Evolutionary conservation across 2,329 filamentous ascomycete species (phyloP), one percentile per base, ranked within the genome.

Genomic region (Arachnopeziza araneosa): DNA sequence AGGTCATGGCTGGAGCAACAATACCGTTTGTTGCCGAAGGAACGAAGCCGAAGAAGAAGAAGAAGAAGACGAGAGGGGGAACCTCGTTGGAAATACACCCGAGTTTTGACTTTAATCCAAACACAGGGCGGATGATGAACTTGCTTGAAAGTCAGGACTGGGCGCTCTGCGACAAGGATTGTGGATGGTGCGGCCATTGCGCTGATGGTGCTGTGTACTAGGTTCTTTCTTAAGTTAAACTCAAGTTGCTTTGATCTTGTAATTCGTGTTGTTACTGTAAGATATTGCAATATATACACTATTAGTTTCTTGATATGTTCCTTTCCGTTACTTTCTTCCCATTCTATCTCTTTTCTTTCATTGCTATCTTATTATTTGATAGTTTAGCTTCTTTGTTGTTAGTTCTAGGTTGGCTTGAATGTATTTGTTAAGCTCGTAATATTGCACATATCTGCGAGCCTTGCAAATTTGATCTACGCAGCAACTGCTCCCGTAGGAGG

Each of bases 391-490:
- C n/a, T n/a, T n/a, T n/a, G n/a, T n/a, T n/a, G n/a, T n/a, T n/a
- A n/a, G n/a, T n/a, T n/a, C n/a, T n/a, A n/a, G n/a, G n/a, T n/a
- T n/a, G n/a, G n/a, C n/a, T n/a, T n/a, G n/a, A n/a, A n/a, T n/a
- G n/a, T n/a, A n/a, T n/a, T n/a, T n/a, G n/a, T n/a, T n/a, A n/a
- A n/a, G n/a, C n/a, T n/a, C n/a, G n/a, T 50, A 21, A 49, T 24
- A 26, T 36, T 22, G 49, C 50, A 63, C 64, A 66, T 66, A 53
- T 65, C 61, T 22, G 59, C 59, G 2, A 65, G 36, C 55, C 59
- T 62, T 14, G 50, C 58, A 58, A 63, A 63, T 50, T 64, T 60
- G 53, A 66, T 63, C n/a, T 55, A 23, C 19, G 53, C 32, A 52
- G 55, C 59, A 54, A 66, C 63, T 4, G 52, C 26, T 49, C 57